Evolutionary conservation across 495 filamentous ascomycete species (phyloP).

Genomic region (Bathelium albidoporum): DNA sequence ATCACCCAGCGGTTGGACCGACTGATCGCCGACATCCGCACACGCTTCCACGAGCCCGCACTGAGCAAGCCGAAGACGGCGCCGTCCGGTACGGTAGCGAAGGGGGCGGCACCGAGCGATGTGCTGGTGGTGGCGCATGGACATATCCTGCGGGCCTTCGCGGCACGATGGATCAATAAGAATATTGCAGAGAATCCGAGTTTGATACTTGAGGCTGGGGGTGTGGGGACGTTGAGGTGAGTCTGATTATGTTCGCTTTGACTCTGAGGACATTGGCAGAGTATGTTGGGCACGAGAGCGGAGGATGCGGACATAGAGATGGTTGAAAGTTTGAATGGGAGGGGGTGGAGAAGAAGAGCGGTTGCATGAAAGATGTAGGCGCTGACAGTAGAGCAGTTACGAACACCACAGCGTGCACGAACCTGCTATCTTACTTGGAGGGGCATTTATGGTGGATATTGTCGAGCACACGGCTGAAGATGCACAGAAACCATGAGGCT

Average conservation of each 20-base stretch:
- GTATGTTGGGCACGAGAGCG: not conserved
- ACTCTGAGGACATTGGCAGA: not conserved
- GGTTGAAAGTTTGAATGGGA: not conserved
- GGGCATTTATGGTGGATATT: slow-evolving; percentile 52
- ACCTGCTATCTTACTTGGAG: slow-evolving; percentile 59
- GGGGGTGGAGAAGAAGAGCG: not conserved
- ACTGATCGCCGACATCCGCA: slow-evolving; percentile 30
- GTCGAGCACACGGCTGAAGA: slow-evolving; percentile 28
- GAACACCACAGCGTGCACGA: slow-evolving; percentile 56
- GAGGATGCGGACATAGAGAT: not conserved
- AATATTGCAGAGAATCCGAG: slow-evolving; percentile 27
- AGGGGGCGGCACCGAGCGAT: slow-evolving; percentile 23
- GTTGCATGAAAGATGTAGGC: not conserved
- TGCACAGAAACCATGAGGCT: slow-evolving; percentile 7
- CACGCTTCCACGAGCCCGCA: slow-evolving; percentile 25
- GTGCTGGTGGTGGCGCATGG: slow-evolving; percentile 36
- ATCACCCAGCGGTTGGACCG: slow-evolving; percentile 30
- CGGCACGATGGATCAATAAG: slow-evolving; percentile 23
- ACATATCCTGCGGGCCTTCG: slow-evolving; percentile 33
- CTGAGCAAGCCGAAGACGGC: slow-evolving; percentile 24
- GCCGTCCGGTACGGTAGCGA: slow-evolving; percentile 8
- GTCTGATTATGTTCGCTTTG: too few species aligned
- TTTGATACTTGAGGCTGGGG: slow-evolving; percentile 37
- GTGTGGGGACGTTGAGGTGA: slow-evolving; percentile 53
- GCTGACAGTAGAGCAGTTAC: slow-evolving; percentile 33